Conservation (phyloP, 495 filamentous ascomycete genomes). For the Xeromyces bisporus region DNA sequence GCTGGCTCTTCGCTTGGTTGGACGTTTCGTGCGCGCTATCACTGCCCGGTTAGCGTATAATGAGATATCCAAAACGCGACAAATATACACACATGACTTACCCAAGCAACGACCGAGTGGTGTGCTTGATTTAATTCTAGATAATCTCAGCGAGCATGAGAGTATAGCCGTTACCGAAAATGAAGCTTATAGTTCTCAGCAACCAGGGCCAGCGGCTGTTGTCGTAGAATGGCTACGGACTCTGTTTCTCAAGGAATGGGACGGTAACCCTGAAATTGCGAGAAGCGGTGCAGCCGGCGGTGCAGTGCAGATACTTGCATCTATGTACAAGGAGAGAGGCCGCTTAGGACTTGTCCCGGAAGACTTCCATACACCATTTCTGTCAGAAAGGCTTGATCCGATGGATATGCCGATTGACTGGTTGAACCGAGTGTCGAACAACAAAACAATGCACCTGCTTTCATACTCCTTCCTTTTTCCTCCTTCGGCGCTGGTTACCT, state of each 20-base stretch:
- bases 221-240: constrained; percentile 70
- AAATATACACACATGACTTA: constrained; percentile 15
- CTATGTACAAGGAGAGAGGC: constrained; percentile 50
- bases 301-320: constrained; percentile 54
- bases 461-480: constrained; percentile 71
- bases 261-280: constrained; percentile 50
- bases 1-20: constrained; percentile 37
- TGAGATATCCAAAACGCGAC: constrained; percentile 32
- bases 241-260: constrained; percentile 60
- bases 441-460: constrained; percentile 55
- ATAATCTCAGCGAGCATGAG: constrained; percentile 24
- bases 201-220: constrained; percentile 26
- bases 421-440: constrained; percentile 35
- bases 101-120: constrained; percentile 14
- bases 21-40: constrained; percentile 36
- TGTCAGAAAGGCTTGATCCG: constrained; percentile 61
- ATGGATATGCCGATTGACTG: constrained; percentile 62
- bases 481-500: constrained; percentile 53
- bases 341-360: constrained; percentile 45
- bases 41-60: constrained; percentile 33
- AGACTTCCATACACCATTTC: constrained; percentile 56
- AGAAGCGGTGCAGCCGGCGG: constrained; percentile 51
- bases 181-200: constrained; percentile 19
- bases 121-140: constrained; percentile 23
- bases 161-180: constrained; percentile 14